A percentile compares a stretch with the other conserved stretches of the same genome.
Evolutionary conservation across 2,329 filamentous ascomycete species (phyloP).

Genomic region (Colletotrichum sidae): DNA sequence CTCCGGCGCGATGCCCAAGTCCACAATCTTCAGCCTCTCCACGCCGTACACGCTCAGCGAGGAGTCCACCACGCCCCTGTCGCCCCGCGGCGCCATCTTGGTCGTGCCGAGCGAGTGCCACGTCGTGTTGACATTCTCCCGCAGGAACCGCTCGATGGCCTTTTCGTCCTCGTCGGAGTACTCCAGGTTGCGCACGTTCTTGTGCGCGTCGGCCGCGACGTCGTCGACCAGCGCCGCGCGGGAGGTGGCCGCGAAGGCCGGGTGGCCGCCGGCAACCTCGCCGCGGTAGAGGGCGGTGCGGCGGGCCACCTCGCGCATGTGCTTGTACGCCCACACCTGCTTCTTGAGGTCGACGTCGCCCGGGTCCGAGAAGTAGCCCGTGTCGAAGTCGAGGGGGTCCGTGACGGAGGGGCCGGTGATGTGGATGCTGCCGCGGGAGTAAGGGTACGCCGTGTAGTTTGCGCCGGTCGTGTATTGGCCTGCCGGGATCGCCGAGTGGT

Average conservation of each 20-base stretch:
- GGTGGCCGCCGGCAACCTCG: constrained; percentile 56
- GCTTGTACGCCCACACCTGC: constrained; percentile 74
- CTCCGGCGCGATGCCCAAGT: constrained; percentile 50
- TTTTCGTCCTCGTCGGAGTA: constrained; percentile 64
- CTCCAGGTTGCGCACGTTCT: constrained; percentile 52
- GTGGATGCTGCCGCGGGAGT: constrained; percentile 69
- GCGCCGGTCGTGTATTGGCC: constrained; percentile 63
- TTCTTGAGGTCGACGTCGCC: constrained; percentile 68
- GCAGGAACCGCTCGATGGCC: constrained; percentile 58
- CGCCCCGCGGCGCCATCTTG: constrained; percentile 56
- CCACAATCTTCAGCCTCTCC: constrained; percentile 53
- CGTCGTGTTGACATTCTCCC: constrained; percentile 54
- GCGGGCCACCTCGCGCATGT: constrained; percentile 70
- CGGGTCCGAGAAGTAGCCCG: constrained; percentile 61
- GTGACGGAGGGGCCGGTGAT: constrained; percentile 54
- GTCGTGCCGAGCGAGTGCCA: constrained; percentile 61
- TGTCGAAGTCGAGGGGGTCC: constrained; percentile 60
- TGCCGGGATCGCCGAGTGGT: constrained; percentile 51
- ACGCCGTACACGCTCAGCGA: constrained; percentile 57
- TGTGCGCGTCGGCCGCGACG: constrained; percentile 59
- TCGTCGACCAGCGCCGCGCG: constrained; percentile 49
- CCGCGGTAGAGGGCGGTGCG: constrained; percentile 66
- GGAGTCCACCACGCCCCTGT: constrained; percentile 55
- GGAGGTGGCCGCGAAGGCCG: constrained; percentile 55
- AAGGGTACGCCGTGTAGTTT: constrained; percentile 68